Conservation (phyloP, 2,329 filamentous ascomycete species). For the Botrytis fragariae region DNA sequence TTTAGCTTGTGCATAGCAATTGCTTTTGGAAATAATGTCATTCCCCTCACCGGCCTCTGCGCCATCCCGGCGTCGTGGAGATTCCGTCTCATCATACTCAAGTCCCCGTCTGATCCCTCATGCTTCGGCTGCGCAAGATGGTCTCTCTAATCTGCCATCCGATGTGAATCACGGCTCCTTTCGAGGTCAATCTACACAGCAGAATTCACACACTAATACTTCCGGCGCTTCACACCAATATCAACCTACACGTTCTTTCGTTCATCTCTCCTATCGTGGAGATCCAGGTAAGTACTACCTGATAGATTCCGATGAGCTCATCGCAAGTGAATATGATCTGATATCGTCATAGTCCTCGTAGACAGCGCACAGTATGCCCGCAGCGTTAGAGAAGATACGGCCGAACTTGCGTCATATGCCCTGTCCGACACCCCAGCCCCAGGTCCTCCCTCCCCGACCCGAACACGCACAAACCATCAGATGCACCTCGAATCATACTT, state of each 20-base stretch:
- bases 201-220: conserved; percentile 24
- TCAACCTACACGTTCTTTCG: conserved; percentile 70
- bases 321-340: not conserved
- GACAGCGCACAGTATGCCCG: conserved; percentile 74
- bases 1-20: not conserved
- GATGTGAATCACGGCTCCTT: conserved; percentile 31
- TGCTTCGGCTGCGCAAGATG: conserved; percentile 27
- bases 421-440: conserved; percentile 57
- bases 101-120: conserved; percentile 34
- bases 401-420: conserved; percentile 80
- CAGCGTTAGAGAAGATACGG: conserved; percentile 80
- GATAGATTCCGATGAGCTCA: not conserved
- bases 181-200: conserved; percentile 26
- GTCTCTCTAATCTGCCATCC: conserved; percentile 22
- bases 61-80: conserved; percentile 29
- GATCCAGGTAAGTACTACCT: conserved; percentile 49
- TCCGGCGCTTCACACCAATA: conserved; percentile 43
- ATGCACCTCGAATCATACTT: conserved; percentile 36
- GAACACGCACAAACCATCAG: conserved; percentile 25
- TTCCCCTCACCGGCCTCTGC: conserved; percentile 29
- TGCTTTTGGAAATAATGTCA: conserved; percentile 28
- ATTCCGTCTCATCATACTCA: conserved; percentile 28
- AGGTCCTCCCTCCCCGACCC: conserved; percentile 35
- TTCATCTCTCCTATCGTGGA: conserved; percentile 63
- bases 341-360: conserved; percentile 45